A percentile compares a stretch with the other conserved stretches of the same genome.
Evolutionary conservation across 2,329 filamentous ascomycete species (phyloP).

Genomic region (Drechslerella coelobrocha): DNA sequence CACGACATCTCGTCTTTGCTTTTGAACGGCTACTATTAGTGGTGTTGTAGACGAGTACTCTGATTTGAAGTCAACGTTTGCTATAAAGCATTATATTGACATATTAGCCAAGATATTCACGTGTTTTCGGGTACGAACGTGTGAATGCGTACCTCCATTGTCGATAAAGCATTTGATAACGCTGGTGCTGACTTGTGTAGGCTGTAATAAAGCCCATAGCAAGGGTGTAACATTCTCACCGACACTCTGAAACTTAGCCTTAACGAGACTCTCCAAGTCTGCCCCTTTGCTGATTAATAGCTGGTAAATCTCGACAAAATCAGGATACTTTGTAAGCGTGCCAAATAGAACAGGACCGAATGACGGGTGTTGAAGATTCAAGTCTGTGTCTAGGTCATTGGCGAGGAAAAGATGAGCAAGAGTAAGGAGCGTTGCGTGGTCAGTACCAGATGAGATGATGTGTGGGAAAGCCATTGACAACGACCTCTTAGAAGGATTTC

Average conservation of each 20-base stretch:
- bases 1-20: slow-evolving; percentile 37
- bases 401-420: slow-evolving; percentile 26
- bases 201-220: slow-evolving; percentile 40
- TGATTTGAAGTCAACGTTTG: slow-evolving; percentile 44
- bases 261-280: slow-evolving; percentile 31
- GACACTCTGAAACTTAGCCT: slow-evolving; percentile 38
- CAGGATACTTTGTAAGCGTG: slow-evolving; percentile 38
- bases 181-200: slow-evolving; percentile 5
- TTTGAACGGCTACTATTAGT: slow-evolving; percentile 43
- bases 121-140: background rate
- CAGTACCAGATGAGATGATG: slow-evolving; percentile 37
- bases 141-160: slow-evolving; percentile 26
- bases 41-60: slow-evolving; percentile 43
- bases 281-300: slow-evolving; percentile 25
- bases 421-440: slow-evolving; percentile 29
- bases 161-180: slow-evolving; percentile 43
- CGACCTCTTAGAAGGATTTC: slow-evolving; percentile 41
- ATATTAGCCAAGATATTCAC: background rate
- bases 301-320: slow-evolving; percentile 35
- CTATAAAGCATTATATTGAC: slow-evolving; percentile 5
- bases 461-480: slow-evolving; percentile 43
- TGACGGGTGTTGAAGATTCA: slow-evolving; percentile 41
- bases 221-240: slow-evolving; percentile 40
- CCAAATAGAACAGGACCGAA: slow-evolving; percentile 43
- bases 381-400: slow-evolving; percentile 32